A percentile compares a stretch with the other conserved stretches of the same genome.
These are phyloP conservation scores for Paspalum vaginatum DNA, from an alignment of 176 grass and related monocot genomes.

Conservation along the genomic window DNA sequence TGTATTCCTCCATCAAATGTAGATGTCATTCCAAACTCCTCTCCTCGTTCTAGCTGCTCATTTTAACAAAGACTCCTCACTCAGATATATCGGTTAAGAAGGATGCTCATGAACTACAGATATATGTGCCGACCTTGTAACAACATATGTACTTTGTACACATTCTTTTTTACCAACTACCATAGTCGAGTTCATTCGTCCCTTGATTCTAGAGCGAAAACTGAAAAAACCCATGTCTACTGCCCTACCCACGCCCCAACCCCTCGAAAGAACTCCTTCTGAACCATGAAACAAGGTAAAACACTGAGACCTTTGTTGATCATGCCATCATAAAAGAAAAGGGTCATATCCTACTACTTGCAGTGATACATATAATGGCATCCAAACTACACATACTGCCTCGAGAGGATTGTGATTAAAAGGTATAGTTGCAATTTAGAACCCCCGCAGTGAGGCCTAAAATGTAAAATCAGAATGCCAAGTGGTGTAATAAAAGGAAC, in stretches of 20 bases:
- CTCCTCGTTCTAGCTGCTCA: neutral
- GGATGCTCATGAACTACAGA: neutral
- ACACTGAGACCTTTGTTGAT: neutral
- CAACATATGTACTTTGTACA: neutral
- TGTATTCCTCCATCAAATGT: neutral
- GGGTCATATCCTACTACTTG: neutral
- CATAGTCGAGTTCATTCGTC: neutral
- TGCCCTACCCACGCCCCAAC: neutral
- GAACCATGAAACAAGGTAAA: neutral
- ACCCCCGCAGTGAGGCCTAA: neutral
- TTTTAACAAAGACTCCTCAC: neutral
- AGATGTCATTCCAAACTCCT: neutral
- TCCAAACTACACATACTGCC: neutral
- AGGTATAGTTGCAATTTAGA: neutral
- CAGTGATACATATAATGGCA: neutral
- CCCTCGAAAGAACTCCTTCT: neutral
- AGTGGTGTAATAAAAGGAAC: neutral
- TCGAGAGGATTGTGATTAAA: neutral
- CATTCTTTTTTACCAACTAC: neutral
- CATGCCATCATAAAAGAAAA: neutral
- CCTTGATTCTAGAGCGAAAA: neutral
- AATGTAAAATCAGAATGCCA: neutral
- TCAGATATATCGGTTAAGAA: conserved; percentile 17
- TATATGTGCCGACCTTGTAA: neutral
- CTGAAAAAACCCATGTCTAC: neutral